phyloP scores from a whole-genome alignment of 768 basidiomycete genomes.

The Russula vinacea region DNA sequence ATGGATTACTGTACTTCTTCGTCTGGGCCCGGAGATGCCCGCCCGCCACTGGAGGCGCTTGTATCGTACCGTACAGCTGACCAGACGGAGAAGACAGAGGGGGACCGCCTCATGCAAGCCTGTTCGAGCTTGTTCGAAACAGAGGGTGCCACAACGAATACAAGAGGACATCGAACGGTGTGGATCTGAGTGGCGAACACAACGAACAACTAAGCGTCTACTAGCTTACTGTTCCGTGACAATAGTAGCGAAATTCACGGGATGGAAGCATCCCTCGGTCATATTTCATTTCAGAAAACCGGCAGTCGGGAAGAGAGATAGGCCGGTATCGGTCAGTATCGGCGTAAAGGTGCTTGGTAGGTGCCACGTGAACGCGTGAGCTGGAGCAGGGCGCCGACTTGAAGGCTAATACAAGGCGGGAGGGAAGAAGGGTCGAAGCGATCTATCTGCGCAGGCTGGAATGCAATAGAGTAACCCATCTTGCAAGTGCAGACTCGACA shows the following conservation, averaged over 20 bases:
- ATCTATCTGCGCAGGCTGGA: background rate
- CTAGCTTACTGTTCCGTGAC: background rate
- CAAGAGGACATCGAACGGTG: background rate
- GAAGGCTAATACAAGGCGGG: background rate
- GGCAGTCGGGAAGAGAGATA: background rate
- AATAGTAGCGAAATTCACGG: no score
- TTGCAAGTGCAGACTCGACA: no score
- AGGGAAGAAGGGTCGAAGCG: background rate
- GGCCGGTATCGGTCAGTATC: background rate
- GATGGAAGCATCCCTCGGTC: background rate
- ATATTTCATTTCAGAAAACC: background rate
- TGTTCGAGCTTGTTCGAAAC: background rate
- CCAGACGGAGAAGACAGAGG: no score
- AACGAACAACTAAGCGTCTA: background rate
- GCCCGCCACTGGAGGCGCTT: background rate
- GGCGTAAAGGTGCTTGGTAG: background rate
- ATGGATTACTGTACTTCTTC: no score
- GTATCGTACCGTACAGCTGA: background rate
- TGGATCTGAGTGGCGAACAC: no score
- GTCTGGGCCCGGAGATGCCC: background rate
- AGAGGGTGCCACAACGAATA: no score
- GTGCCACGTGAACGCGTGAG: background rate
- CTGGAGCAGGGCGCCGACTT: no score
- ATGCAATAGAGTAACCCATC: no score
- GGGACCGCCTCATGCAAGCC: background rate